These are phyloP conservation scores for Polytrichum formosum DNA, from an alignment of 225 moss, liverwort and hornwort species.

Conservation along the genomic window DNA sequence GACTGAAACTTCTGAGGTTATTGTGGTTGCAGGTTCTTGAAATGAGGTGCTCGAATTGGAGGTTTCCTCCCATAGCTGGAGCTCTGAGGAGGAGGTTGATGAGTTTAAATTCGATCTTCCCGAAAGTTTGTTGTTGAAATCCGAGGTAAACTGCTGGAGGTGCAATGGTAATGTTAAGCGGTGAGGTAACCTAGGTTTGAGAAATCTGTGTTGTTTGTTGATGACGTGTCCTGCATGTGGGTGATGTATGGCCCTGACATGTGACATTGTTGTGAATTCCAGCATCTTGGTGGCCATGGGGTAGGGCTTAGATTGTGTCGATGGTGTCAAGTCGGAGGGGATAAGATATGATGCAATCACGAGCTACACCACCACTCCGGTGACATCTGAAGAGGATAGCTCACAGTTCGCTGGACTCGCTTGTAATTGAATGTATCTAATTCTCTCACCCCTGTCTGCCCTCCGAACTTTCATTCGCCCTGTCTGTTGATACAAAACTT, in stretches of 20 bases:
- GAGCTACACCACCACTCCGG: too few relatives aligned
- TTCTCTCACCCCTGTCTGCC: too few relatives aligned
- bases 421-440: too few relatives aligned
- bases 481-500: too few relatives aligned
- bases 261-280: not conserved
- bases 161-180: not conserved
- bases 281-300: slow-evolving; percentile 5
- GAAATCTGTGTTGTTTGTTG: not conserved
- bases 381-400: too few relatives aligned
- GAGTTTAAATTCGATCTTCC: not conserved
- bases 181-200: not conserved
- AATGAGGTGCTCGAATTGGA: not conserved
- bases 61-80: not conserved
- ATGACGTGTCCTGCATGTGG: not conserved
- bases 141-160: not conserved
- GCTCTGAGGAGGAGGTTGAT: not conserved
- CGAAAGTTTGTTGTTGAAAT: not conserved
- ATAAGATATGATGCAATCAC: too few relatives aligned
- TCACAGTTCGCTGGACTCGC: too few relatives aligned
- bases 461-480: too few relatives aligned
- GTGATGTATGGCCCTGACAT: not conserved
- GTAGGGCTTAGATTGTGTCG: not conserved
- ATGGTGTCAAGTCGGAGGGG: too few relatives aligned
- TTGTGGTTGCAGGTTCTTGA: too few relatives aligned
- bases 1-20: slow-evolving; percentile 14